These are phyloP conservation scores for Aspergillus quadricinctus DNA, from an alignment of 2,329 filamentous ascomycete genomes.

Conservation along the genomic window DNA sequence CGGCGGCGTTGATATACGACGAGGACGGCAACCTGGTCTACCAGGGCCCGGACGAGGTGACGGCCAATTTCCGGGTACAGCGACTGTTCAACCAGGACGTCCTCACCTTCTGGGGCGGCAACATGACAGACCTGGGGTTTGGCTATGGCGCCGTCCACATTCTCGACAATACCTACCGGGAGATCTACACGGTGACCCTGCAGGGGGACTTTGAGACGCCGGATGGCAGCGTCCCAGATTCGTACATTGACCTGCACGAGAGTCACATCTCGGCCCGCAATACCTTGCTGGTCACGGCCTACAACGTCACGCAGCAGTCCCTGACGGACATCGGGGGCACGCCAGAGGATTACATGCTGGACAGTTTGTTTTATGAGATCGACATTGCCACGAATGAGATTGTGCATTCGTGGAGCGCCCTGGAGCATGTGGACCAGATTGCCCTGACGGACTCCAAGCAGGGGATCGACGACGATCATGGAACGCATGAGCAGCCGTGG, in stretches of 20 bases:
- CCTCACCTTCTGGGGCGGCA: conserved; percentile 35
- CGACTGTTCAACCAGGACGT: conserved; percentile 30
- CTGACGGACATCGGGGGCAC: conserved; percentile 28
- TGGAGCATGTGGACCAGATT: conserved; percentile 30
- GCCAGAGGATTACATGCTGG: conserved; percentile 28
- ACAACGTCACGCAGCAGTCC: conserved; percentile 32
- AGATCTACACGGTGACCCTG: conserved; percentile 30
- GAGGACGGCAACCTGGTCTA: conserved; percentile 34
- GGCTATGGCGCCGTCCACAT: conserved; percentile 29
- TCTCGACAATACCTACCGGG: conserved; percentile 30
- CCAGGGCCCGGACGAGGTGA: conserved; percentile 29
- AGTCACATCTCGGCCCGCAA: conserved; percentile 29
- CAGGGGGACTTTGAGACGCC: conserved; percentile 22
- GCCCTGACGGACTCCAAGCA: conserved; percentile 26
- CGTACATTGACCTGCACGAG: conserved; percentile 35
- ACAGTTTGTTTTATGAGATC: conserved; percentile 33
- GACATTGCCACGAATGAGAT: conserved; percentile 32
- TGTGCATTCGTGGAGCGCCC: conserved; percentile 29
- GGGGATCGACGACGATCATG: conserved; percentile 13
- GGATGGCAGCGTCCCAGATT: conserved; percentile 16
- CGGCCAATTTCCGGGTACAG: conserved; percentile 33
- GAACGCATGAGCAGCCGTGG: conserved; percentile 24
- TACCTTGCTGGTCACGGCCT: conserved; percentile 32
- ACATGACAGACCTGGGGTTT: conserved; percentile 23
- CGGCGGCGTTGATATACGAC: conserved; percentile 34